A percentile compares a stretch with the other conserved stretches of the same genome.
phyloP scores from a whole-genome alignment of 2,329 filamentous ascomycete genomes.

The Dactylellina parvicollis region DNA sequence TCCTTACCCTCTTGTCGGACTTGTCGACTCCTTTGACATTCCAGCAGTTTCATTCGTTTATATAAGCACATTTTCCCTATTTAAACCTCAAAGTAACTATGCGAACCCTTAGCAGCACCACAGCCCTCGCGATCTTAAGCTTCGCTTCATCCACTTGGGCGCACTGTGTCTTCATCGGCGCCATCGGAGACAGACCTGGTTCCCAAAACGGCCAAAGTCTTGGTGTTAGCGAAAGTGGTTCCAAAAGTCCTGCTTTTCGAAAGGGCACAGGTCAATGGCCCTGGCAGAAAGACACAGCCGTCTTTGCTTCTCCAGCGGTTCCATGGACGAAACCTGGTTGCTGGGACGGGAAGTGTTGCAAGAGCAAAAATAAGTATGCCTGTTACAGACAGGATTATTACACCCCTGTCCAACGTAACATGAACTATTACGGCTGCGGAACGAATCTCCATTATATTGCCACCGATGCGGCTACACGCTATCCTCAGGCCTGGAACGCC shows the following conservation, averaged over 20 bases:
- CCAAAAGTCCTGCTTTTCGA: neutral
- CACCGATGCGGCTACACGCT: neutral
- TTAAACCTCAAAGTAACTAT: too few relatives aligned
- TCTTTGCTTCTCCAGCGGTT: slow-evolving; percentile 8
- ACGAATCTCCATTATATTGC: neutral
- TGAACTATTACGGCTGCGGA: neutral
- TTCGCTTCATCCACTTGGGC: neutral
- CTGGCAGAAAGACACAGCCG: slow-evolving; percentile 2
- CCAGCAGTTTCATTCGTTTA: too few relatives aligned
- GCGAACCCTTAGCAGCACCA: neutral
- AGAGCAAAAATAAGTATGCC: neutral
- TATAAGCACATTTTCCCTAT: too few relatives aligned
- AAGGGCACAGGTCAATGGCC: neutral
- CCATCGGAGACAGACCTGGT: neutral
- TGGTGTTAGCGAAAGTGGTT: neutral
- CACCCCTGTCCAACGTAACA: neutral
- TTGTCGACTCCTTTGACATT: too few relatives aligned
- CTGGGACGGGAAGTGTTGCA: slow-evolving; percentile 10
- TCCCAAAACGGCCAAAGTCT: neutral
- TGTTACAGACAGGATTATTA: slow-evolving; percentile 1
- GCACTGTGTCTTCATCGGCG: slow-evolving; percentile 3
- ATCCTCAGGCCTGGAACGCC: neutral
- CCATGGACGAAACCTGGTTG: slow-evolving; percentile 5
- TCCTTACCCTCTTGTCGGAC: too few relatives aligned
- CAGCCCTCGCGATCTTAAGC: slow-evolving; percentile 6